Evolutionary conservation across 371 early-diverging fungal genomes (phyloP).

Genomic region (Circinella minor): DNA sequence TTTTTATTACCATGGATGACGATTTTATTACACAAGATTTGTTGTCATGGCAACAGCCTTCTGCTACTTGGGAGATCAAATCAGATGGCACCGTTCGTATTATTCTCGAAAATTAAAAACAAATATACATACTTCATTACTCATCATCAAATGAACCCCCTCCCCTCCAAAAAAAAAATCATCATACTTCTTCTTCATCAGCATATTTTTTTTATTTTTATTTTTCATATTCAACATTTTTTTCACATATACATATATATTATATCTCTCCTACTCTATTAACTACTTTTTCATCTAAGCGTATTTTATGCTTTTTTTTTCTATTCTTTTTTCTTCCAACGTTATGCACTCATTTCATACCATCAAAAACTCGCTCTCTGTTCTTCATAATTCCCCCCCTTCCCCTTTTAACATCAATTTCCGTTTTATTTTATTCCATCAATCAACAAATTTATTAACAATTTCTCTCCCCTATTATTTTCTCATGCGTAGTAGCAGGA

Average conservation of each 20-base stretch:
- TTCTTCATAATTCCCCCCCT: too few species aligned
- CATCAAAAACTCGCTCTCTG: too few species aligned
- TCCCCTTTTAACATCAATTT: neutral
- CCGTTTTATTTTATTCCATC: neutral
- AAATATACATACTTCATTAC: too few species aligned
- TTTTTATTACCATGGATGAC: slow-evolving; percentile 3
- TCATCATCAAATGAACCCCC: too few species aligned
- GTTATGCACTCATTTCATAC: neutral
- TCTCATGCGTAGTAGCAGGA: neutral
- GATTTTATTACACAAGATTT: slow-evolving; percentile 8
- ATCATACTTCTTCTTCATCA: neutral
- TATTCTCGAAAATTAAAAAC: slow-evolving; percentile 2
- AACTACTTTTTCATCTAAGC: neutral
- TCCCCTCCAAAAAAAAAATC: too few species aligned
- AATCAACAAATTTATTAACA: neutral
- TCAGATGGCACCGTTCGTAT: slow-evolving; percentile 21
- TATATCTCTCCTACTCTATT: too few species aligned
- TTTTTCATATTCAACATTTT: neutral
- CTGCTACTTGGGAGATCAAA: slow-evolving; percentile 29
- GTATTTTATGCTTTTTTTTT: slow-evolving; percentile 1
- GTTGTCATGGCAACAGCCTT: neutral
- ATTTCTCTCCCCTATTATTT: neutral
- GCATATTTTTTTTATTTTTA: neutral
- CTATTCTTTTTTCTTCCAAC: neutral
- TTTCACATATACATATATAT: too few species aligned